These are phyloP conservation scores for Venturia asperata DNA, from an alignment of 2,329 filamentous ascomycete species.

Conservation along the genomic window DNA sequence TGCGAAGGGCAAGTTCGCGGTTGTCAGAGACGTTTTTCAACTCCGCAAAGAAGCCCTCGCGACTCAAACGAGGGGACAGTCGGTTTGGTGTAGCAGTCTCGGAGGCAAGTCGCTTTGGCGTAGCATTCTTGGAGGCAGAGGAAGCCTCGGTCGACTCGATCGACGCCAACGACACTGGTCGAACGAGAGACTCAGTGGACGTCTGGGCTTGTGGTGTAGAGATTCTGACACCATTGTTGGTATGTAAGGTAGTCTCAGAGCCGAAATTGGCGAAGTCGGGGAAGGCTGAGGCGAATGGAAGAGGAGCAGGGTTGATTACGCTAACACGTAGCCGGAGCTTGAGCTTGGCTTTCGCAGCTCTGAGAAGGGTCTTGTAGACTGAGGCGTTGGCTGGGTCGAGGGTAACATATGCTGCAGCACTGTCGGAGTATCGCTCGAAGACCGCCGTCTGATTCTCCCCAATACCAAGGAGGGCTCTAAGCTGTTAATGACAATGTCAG, in stretches of 20 bases:
- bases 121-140: background rate
- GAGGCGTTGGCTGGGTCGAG: constrained; percentile 70
- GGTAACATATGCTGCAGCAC: constrained; percentile 69
- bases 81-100: background rate
- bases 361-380: constrained; percentile 94
- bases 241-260: constrained; percentile 15
- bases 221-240: constrained; percentile 7
- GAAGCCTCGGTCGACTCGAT: constrained; percentile 6
- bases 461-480: constrained; percentile 62
- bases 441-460: constrained; percentile 54
- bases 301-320: constrained; percentile 31
- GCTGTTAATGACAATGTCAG: constrained; percentile 40
- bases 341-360: constrained; percentile 94
- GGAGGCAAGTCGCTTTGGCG: background rate
- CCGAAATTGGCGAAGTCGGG: constrained; percentile 15
- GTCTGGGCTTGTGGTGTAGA: constrained; percentile 2
- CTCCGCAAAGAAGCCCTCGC: constrained; percentile 27
- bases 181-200: constrained; percentile 1
- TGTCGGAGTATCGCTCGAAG: constrained; percentile 94
- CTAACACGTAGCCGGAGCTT: constrained; percentile 86
- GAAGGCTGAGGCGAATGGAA: constrained; percentile 18
- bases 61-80: constrained; percentile 14
- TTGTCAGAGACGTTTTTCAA: constrained; percentile 26
- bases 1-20: constrained; percentile 33
- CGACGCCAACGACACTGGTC: background rate